Base-by-base conservation (phyloP, 2,329 filamentous ascomycete species). In the Diaporthe batatas region DNA sequence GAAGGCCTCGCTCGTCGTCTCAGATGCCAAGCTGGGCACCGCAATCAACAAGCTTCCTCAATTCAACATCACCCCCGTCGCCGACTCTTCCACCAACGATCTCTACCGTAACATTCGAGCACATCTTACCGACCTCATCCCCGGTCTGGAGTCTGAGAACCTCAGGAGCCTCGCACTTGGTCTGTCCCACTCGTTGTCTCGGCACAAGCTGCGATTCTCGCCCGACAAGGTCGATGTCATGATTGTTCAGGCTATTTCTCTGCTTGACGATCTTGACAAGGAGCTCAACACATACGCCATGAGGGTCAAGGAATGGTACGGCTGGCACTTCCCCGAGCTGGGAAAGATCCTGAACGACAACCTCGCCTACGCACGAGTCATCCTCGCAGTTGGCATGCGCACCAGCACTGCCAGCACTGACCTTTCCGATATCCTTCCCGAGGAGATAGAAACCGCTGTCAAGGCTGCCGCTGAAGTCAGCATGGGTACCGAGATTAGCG, bases 241-340 rank as follows among this genome's bases (percentile, higher is more conserved):
- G 96, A 98, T 99, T 81, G 95, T 99, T 73, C 96, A 99, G 86
- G 95, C 95, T 72, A 96, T 99, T 81, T 92, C 93, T 76, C 90
- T 98, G 68, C 89, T 99, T 59, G 96, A 99, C 81, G 96, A 99
- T 76, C 87, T 99, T 75, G 96, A 99, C 87, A 99, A 99, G 89
- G 96, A 99, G 85, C 88, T 99, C 76, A 99, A 99, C 87, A 96
- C 94, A 78, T 98, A 98, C 81, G 96, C 96, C 76, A 99, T 99
- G 96, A 90, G 96, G 83, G 95, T 98, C 75, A 98, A 98, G 91
- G 96, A 99, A 84, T 99, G 96, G 96, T 99, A 99, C 82, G 96
- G 96, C 80, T 99, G 96, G 96, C 96, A 98, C 85, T 99, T 98
- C 87, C 96, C 96, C 53, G 96, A 99, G 87, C 91, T 99, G 89